Percentiles rank a stretch among this genome's conserved stretches.
Evolutionary conservation across 2,329 filamentous ascomycete species (phyloP).

Genomic region (Aspergillus sojae): DNA sequence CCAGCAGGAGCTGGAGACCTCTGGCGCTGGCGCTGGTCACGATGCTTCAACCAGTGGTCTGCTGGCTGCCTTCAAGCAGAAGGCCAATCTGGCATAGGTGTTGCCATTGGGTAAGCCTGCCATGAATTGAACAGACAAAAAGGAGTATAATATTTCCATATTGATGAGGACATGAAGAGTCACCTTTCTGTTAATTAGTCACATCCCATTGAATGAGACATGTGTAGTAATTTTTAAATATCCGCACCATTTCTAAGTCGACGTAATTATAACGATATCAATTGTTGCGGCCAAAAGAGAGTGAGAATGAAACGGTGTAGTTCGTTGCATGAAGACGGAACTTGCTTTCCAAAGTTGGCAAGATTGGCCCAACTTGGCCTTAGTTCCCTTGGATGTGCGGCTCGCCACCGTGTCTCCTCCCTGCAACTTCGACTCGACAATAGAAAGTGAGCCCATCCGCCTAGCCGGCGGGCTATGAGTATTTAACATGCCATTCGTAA

Average conservation of each 20-base stretch:
- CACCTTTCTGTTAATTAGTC: constrained; percentile 18
- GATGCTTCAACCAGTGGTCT: constrained; percentile 87
- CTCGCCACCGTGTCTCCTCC: constrained; percentile 4
- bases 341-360: not conserved
- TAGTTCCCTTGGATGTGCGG: constrained; percentile 1
- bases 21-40: constrained; percentile 71
- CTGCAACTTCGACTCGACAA: constrained; percentile 1
- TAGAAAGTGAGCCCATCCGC: constrained; percentile 8
- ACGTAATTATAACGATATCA: not conserved
- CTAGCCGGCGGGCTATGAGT: constrained; percentile 6
- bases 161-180: constrained; percentile 25
- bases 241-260: not conserved
- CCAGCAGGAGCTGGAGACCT: constrained; percentile 76
- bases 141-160: constrained; percentile 15
- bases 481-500: constrained; percentile 1
- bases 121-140: constrained; percentile 13
- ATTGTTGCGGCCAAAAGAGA: not conserved
- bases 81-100: constrained; percentile 51
- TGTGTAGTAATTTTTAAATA: not conserved
- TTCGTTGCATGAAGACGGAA: not conserved
- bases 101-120: not conserved
- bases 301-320: not conserved
- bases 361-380: not conserved
- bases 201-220: constrained; percentile 1
- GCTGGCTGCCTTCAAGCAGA: constrained; percentile 90